Evolutionary conservation across 768 basidiomycete genomes (phyloP).

Genomic region (Pholiota conissans): DNA sequence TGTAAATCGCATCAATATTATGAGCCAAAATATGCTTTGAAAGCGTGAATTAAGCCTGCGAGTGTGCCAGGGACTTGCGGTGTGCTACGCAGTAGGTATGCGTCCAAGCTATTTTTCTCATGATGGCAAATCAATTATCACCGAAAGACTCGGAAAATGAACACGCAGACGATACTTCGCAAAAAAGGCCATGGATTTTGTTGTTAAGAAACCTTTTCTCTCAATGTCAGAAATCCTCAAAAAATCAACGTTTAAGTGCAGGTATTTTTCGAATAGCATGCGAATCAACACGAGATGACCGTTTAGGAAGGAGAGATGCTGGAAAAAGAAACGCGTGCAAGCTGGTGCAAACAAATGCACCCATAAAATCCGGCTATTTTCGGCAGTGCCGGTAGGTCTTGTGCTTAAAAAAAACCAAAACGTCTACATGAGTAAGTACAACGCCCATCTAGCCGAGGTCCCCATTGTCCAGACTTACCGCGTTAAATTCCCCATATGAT

Average conservation of each 20-base stretch:
- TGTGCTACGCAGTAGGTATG: background rate
- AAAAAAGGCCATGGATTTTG: background rate
- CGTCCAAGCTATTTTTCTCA: background rate
- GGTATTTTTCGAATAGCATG: background rate
- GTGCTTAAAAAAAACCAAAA: constrained; percentile 6
- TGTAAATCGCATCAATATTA: background rate
- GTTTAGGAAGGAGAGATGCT: constrained; percentile 22
- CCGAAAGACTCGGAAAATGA: constrained; percentile 19
- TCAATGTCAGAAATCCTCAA: background rate
- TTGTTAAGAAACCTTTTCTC: background rate
- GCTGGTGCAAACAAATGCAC: constrained; percentile 5
- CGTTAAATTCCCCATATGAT: background rate
- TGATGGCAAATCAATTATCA: constrained; percentile 15
- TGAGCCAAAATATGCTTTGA: background rate
- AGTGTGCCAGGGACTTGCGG: background rate
- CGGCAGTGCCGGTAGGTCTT: background rate
- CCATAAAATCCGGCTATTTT: constrained; percentile 8
- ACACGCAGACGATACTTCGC: background rate
- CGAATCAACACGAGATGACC: constrained; percentile 1
- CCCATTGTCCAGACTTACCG: background rate
- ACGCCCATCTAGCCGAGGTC: background rate
- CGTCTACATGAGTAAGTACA: background rate
- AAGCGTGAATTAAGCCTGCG: background rate
- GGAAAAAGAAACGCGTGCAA: constrained; percentile 18
- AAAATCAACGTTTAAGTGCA: background rate